Conservation (phyloP, 495 filamentous ascomycete genomes). For the Penicillium atrosanguineum region DNA sequence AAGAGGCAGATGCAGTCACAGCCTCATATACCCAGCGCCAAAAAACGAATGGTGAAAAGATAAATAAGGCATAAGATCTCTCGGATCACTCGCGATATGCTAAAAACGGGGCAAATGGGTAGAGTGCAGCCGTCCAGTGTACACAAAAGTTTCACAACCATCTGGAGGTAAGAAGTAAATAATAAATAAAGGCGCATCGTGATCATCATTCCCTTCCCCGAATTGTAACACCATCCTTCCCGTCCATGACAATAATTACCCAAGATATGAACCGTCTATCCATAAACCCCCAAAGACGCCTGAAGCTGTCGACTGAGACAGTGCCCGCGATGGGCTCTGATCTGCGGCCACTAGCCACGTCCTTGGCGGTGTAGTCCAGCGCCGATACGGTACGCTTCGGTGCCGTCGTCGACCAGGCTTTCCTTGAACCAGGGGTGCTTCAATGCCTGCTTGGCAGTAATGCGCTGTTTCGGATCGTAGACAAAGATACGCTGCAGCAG, state of each 20-base stretch:
- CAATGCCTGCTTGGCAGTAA: conserved; percentile 87
- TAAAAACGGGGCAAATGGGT: conserved; percentile 7
- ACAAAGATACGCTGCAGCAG: conserved; percentile 88
- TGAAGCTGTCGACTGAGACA: conserved; percentile 7
- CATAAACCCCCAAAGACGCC: conserved; percentile 31
- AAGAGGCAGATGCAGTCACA: conserved; percentile 11
- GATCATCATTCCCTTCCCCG: conserved; percentile 22
- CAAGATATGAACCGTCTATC: conserved; percentile 35
- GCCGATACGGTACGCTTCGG: conserved; percentile 78
- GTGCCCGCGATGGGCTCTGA: conserved; percentile 12
- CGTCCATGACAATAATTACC: conserved; percentile 33
- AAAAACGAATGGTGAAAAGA: conserved; percentile 15
- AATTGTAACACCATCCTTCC: conserved; percentile 27
- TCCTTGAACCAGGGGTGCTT: conserved; percentile 96
- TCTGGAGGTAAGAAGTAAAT: conserved; percentile 9
- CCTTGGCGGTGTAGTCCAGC: conserved; percentile 33
- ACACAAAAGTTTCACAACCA: not conserved
- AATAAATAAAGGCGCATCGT: conserved; percentile 18
- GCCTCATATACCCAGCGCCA: conserved; percentile 30
- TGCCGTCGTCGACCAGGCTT: conserved; percentile 81
- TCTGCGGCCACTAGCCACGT: conserved; percentile 18
- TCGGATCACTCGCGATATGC: not conserved
- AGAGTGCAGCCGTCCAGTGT: not conserved
- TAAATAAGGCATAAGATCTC: conserved; percentile 23
- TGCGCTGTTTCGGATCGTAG: conserved; percentile 86